phyloP scores from a whole-genome alignment of 352 stramenopile species.

The Pythium coloratum region DNA sequence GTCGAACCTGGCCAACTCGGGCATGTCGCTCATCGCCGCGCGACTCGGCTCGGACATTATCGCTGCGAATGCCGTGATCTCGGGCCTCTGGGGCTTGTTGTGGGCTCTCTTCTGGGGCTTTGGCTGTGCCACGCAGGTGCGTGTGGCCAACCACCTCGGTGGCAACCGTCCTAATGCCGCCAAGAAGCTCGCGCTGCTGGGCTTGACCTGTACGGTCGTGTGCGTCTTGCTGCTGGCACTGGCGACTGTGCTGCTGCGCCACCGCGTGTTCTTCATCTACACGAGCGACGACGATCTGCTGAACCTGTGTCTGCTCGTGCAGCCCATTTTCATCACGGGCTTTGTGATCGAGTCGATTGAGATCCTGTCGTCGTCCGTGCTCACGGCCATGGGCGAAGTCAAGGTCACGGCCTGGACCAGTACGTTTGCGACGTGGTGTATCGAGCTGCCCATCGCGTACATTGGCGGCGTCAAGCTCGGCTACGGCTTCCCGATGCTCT shows the following conservation, averaged over 20 bases:
- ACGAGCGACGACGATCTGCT: slow-evolving; percentile 50
- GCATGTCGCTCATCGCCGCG: slow-evolving; percentile 65
- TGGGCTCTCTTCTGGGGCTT: slow-evolving; percentile 84
- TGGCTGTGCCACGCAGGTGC: slow-evolving; percentile 75
- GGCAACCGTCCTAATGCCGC: slow-evolving; percentile 65
- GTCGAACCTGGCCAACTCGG: slow-evolving; percentile 71
- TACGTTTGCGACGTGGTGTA: slow-evolving; percentile 45
- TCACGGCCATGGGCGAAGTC: slow-evolving; percentile 59
- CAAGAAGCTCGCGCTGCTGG: slow-evolving; percentile 57
- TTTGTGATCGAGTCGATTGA: slow-evolving; percentile 56
- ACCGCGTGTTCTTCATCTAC: slow-evolving; percentile 49
- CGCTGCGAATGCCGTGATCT: slow-evolving; percentile 74
- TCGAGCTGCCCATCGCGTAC: slow-evolving; percentile 53
- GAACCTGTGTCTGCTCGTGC: slow-evolving; percentile 43
- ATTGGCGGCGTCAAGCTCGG: slow-evolving; percentile 41
- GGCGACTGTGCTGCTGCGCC: slow-evolving; percentile 31
- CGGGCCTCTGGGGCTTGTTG: slow-evolving; percentile 58
- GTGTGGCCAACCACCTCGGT: slow-evolving; percentile 75
- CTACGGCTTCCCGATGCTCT: slow-evolving; percentile 46
- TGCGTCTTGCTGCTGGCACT: slow-evolving; percentile 49
- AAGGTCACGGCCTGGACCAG: slow-evolving; percentile 47
- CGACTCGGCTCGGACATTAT: slow-evolving; percentile 76
- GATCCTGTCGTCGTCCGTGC: slow-evolving; percentile 43
- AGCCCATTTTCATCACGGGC: slow-evolving; percentile 50
- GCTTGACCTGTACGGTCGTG: slow-evolving; percentile 56